A percentile compares a stretch with the other conserved stretches of the same genome.
Conservation (phyloP, 345 rosid species). For the Sisymbrium irio region DNA sequence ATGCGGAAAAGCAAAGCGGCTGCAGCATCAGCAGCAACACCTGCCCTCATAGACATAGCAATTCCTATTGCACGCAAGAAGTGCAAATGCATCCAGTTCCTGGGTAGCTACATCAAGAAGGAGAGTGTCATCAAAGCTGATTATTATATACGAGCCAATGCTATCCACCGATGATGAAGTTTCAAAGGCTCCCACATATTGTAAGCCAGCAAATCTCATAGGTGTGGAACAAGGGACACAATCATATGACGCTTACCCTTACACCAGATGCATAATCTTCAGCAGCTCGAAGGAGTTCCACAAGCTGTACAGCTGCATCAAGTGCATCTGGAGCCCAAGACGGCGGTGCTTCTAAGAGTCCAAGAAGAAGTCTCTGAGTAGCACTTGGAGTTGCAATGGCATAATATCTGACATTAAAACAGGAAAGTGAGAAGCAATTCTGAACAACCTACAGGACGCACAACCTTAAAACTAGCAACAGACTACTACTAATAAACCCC, state of each 20-base stretch:
- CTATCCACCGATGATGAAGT: not conserved
- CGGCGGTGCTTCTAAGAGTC: conserved; percentile 97
- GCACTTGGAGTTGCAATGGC: conserved; percentile 99
- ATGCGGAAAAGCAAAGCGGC: conserved; percentile 95
- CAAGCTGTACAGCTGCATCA: conserved; percentile 99
- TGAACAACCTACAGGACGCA: conserved; percentile 4
- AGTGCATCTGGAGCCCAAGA: conserved; percentile 99
- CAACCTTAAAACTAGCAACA: conserved; percentile 4
- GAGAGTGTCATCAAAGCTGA: conserved; percentile 20
- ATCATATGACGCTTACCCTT: conserved; percentile 53
- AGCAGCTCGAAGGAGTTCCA: conserved; percentile 96
- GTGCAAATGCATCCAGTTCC: conserved; percentile 99
- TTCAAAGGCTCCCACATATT: not conserved
- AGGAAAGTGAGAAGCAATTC: conserved; percentile 24
- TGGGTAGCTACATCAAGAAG: conserved; percentile 70
- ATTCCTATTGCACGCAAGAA: conserved; percentile 97
- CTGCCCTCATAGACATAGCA: conserved; percentile 98
- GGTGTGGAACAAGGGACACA: not conserved
- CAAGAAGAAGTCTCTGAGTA: conserved; percentile 93
- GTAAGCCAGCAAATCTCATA: not conserved
- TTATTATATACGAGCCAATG: not conserved
- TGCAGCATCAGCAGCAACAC: conserved; percentile 98
- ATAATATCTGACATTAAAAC: conserved; percentile 59
- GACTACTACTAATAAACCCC: not conserved
- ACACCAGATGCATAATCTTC: conserved; percentile 96